Conservation (phyloP, 768 basidiomycete species). For the Tricholoma hemisulphureum region DNA sequence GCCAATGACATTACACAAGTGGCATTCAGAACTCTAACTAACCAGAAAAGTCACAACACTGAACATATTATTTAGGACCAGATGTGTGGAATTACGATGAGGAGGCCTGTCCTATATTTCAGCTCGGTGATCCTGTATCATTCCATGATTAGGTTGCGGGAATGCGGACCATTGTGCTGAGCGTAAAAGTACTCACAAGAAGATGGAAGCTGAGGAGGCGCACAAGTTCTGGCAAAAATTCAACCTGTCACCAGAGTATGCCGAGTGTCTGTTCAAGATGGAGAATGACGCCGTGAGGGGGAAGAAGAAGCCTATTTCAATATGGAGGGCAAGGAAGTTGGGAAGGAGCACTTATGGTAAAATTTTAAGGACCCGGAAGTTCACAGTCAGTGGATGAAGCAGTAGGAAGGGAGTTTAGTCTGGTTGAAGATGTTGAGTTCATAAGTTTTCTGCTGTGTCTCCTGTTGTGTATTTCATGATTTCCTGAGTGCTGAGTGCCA, state of each 20-base stretch:
- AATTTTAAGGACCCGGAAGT: slow-evolving; percentile 12
- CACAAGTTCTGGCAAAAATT: slow-evolving; percentile 11
- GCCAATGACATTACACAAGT: slow-evolving; percentile 34
- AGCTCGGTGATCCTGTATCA: neutral
- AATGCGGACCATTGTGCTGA: slow-evolving; percentile 26
- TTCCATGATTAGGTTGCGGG: slow-evolving; percentile 19
- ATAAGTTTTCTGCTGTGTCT: too few relatives aligned
- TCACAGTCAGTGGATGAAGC: too few relatives aligned
- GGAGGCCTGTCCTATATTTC: slow-evolving; percentile 2
- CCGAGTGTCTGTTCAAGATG: slow-evolving; percentile 11
- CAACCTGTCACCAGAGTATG: slow-evolving; percentile 19
- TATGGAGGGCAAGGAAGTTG: slow-evolving; percentile 20
- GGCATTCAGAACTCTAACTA: slow-evolving; percentile 28
- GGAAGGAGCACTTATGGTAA: slow-evolving; percentile 21
- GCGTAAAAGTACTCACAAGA: slow-evolving; percentile 27
- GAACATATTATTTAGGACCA: slow-evolving; percentile 33
- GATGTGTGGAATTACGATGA: slow-evolving; percentile 30
- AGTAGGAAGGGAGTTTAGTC: too few relatives aligned
- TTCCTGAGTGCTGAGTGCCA: too few relatives aligned
- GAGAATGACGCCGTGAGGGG: slow-evolving; percentile 20
- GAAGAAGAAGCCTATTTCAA: slow-evolving; percentile 21
- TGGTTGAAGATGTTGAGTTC: too few relatives aligned
- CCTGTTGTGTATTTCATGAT: too few relatives aligned
- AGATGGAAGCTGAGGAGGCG: slow-evolving; percentile 19
- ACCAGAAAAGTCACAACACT: slow-evolving; percentile 21